Percentiles rank a stretch among this genome's conserved stretches.
Conservation (phyloP, 2,329 filamentous ascomycete species). For the Penicillium sp. region DNA sequence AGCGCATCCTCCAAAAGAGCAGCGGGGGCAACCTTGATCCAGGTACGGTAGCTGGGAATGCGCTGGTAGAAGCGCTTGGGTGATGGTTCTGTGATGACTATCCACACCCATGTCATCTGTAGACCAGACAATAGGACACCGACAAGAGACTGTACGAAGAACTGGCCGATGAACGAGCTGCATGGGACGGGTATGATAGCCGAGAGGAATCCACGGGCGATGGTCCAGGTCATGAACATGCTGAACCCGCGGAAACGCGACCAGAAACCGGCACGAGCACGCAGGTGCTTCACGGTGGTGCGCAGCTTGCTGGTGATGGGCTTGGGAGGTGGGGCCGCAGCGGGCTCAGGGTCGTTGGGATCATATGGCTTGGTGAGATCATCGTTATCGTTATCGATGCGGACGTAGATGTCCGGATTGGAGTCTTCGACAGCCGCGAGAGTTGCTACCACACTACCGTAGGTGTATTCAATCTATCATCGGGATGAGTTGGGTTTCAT, state of each 20-base stretch:
- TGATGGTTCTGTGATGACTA: conserved; percentile 72
- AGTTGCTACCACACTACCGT: conserved; percentile 60
- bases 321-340: conserved; percentile 50
- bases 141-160: conserved; percentile 57
- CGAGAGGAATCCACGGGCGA: conserved; percentile 49
- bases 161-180: conserved; percentile 44
- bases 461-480: conserved; percentile 56
- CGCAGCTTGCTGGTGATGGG: conserved; percentile 64
- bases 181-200: conserved; percentile 32
- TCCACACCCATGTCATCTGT: conserved; percentile 79
- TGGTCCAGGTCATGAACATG: conserved; percentile 49
- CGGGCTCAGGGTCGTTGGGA: conserved; percentile 44
- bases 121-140: conserved; percentile 66
- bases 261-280: conserved; percentile 61
- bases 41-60: conserved; percentile 65
- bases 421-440: conserved; percentile 66
- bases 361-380: conserved; percentile 33
- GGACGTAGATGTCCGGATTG: conserved; percentile 53
- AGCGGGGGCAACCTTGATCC: conserved; percentile 70
- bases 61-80: conserved; percentile 66
- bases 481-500: background rate
- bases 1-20: conserved; percentile 62
- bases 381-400: conserved; percentile 46
- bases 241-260: conserved; percentile 69
- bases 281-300: conserved; percentile 61